Conservation (phyloP, 148 eudicot species). For the Vaccinium corymbosum region DNA sequence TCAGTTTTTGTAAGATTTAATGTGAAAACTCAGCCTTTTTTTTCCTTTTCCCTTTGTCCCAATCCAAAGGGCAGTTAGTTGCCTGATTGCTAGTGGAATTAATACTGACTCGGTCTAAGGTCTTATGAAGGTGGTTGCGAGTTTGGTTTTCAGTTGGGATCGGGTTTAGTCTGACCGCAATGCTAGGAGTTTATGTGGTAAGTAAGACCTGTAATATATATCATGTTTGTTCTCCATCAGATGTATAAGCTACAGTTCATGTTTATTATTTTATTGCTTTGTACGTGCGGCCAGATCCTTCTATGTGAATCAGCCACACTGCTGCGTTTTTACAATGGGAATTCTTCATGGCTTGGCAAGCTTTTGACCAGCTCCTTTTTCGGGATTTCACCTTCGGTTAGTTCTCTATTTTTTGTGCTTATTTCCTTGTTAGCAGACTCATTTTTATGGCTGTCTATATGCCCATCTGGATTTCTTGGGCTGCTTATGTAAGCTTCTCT, state of each 20-base stretch:
- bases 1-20: background rate
- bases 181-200: conserved; percentile 69
- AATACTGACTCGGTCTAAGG: background rate
- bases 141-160: conserved; percentile 75
- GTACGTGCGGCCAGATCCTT: conserved; percentile 43
- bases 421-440: conserved; percentile 1
- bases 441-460: conserved; percentile 2
- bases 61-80: background rate
- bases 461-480: background rate
- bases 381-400: conserved; percentile 63
- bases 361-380: conserved; percentile 47
- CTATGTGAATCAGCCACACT: conserved; percentile 46
- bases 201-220: conserved; percentile 20
- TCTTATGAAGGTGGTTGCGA: conserved; percentile 50
- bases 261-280: conserved; percentile 10
- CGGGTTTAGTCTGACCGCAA: conserved; percentile 65
- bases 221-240: background rate
- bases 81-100: background rate
- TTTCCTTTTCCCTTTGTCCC: background rate
- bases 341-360: conserved; percentile 33
- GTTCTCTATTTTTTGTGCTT: conserved; percentile 20
- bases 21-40: background rate
- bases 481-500: background rate
- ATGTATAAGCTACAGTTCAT: background rate
- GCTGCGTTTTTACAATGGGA: conserved; percentile 39